Evolutionary conservation across 108 stramenopile species (phyloP).

Genomic region (Skeletonema marinoi): DNA sequence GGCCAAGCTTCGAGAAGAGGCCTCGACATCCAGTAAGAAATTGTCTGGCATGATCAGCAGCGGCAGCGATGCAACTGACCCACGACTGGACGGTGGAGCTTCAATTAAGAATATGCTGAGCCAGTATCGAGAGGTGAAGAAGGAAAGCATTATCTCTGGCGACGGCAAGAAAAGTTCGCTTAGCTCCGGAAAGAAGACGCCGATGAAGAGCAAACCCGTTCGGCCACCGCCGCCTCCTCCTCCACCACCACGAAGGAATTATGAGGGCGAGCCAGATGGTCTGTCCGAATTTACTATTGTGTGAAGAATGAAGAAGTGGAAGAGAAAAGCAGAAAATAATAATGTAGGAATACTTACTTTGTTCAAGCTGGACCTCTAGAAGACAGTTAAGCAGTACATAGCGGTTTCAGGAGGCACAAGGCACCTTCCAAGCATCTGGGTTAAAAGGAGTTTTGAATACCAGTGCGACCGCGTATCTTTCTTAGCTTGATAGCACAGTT

Average conservation of each 20-base stretch:
- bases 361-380: no score
- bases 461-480: no score
- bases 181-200: not conserved
- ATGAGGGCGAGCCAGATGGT: constrained; percentile 23
- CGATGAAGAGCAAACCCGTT: constrained; percentile 7
- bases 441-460: no score
- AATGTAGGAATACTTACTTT: no score
- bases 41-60: constrained; percentile 9
- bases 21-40: constrained; percentile 26
- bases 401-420: no score
- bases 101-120: constrained; percentile 44
- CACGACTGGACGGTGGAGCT: constrained; percentile 47
- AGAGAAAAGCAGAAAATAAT: no score
- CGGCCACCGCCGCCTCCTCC: constrained; percentile 23
- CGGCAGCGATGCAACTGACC: constrained; percentile 19
- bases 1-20: constrained; percentile 32
- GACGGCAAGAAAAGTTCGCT: not conserved
- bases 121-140: constrained; percentile 51
- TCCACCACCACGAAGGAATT: constrained; percentile 26
- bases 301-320: constrained; percentile 9
- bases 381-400: no score
- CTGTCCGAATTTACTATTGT: constrained; percentile 48
- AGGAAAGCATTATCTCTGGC: constrained; percentile 23
- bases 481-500: no score
- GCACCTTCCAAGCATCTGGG: no score